A percentile compares a stretch with the other conserved stretches of the same genome.
phyloP scores from a whole-genome alignment of 345 rosid genomes.

The Eucalyptus regnans region DNA sequence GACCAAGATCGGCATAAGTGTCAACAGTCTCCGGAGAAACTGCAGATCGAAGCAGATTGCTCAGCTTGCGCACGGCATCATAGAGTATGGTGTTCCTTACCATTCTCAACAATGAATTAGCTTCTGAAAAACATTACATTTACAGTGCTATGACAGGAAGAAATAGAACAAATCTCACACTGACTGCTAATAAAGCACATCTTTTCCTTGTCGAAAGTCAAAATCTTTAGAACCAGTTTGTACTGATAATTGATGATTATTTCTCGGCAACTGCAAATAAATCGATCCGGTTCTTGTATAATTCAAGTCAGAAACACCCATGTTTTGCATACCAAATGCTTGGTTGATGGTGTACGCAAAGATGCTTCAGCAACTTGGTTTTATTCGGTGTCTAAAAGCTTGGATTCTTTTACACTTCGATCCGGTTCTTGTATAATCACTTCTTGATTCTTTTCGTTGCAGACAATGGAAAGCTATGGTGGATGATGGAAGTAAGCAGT shows the following conservation, averaged over 20 bases:
- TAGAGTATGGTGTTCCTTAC: neutral
- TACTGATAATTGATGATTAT: neutral
- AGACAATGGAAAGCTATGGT: neutral
- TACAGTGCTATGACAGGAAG: neutral
- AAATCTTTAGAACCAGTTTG: neutral
- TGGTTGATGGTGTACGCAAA: neutral
- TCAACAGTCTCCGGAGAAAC: neutral
- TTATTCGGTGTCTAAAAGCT: neutral
- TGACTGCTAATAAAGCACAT: neutral
- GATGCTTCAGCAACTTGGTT: neutral
- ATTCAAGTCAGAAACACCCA: neutral
- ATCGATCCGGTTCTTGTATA: neutral
- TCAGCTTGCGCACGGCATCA: neutral
- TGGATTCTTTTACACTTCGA: neutral
- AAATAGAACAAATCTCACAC: neutral
- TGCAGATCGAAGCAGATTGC: neutral
- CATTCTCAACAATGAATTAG: neutral
- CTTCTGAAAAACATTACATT: neutral
- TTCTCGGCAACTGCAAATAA: neutral
- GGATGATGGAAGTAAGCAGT: neutral
- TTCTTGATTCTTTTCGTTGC: neutral
- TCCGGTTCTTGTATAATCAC: neutral
- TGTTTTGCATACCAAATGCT: neutral
- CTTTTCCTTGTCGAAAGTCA: neutral
- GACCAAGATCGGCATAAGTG: neutral